Evolutionary conservation across 140 eudicot genomes (phyloP).

Genomic region (Flaveria floridana): DNA sequence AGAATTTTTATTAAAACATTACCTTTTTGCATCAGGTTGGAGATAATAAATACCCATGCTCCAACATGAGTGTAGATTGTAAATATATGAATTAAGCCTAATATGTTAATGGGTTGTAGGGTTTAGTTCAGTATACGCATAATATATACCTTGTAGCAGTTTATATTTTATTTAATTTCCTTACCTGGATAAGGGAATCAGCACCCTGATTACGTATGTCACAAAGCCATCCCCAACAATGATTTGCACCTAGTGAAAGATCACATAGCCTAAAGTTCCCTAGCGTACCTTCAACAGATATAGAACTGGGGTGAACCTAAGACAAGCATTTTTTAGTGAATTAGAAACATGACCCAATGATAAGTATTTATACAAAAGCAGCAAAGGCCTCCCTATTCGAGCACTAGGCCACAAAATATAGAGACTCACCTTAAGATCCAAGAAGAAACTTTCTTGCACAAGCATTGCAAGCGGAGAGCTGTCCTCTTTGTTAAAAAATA

Average conservation of each 20-base stretch:
- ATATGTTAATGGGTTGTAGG: neutral
- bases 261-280: conserved; percentile 91
- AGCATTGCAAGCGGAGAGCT: conserved; percentile 89
- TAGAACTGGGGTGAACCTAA: conserved; percentile 91
- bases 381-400: neutral
- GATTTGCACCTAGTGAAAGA: conserved; percentile 67
- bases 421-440: conserved; percentile 72
- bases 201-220: conserved; percentile 88
- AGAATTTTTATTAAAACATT: too few relatives aligned
- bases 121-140: too few relatives aligned
- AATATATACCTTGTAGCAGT: neutral
- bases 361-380: neutral
- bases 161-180: too few relatives aligned
- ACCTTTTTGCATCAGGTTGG: too few relatives aligned
- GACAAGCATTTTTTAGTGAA: conserved; percentile 14
- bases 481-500: conserved; percentile 85
- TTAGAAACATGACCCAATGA: neutral
- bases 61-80: neutral
- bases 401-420: neutral
- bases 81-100: neutral
- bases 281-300: conserved; percentile 74
- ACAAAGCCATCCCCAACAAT: conserved; percentile 94
- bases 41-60: neutral
- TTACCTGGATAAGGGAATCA: conserved; percentile 92
- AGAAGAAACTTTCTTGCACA: conserved; percentile 77